A percentile compares a stretch with the other conserved stretches of the same genome.
Conservation (phyloP, 108 stramenopile genomes). For the Cyclotella kingstonii region DNA sequence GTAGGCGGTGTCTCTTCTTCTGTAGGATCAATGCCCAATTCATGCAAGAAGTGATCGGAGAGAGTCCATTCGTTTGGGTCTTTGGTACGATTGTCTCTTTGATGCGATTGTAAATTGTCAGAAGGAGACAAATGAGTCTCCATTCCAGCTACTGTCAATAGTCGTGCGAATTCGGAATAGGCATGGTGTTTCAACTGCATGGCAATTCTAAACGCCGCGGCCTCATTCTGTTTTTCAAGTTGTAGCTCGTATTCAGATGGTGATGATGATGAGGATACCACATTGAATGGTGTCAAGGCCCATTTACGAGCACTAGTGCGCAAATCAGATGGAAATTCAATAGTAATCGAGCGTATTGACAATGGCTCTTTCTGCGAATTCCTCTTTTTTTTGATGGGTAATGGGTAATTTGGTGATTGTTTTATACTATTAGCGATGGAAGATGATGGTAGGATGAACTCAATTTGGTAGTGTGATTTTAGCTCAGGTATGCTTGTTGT, state of each 20-base stretch:
- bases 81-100: constrained; percentile 3
- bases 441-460: constrained; percentile 19
- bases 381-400: background rate
- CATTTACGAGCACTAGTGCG: constrained; percentile 9
- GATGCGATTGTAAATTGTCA: background rate
- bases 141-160: constrained; percentile 70
- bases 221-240: constrained; percentile 1
- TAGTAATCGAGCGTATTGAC: constrained; percentile 18
- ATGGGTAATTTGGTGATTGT: background rate
- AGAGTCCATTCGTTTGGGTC: constrained; percentile 27
- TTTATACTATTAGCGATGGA: background rate
- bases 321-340: constrained; percentile 29
- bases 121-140: constrained; percentile 6
- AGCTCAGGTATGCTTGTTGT: background rate
- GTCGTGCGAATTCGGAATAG: constrained; percentile 46
- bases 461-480: constrained; percentile 22
- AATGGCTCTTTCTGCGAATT: constrained; percentile 5
- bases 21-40: constrained; percentile 38
- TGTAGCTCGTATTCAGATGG: background rate
- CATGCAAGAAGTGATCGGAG: constrained; percentile 42
- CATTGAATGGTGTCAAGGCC: constrained; percentile 11
- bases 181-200: constrained; percentile 31
- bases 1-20: constrained; percentile 6
- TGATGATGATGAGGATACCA: no score
- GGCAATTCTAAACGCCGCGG: constrained; percentile 17